A percentile compares a stretch with the other conserved stretches of the same genome.
These are phyloP conservation scores for Lathyrus aphaca DNA, from an alignment of 306 rosid species.

Conservation along the genomic window DNA sequence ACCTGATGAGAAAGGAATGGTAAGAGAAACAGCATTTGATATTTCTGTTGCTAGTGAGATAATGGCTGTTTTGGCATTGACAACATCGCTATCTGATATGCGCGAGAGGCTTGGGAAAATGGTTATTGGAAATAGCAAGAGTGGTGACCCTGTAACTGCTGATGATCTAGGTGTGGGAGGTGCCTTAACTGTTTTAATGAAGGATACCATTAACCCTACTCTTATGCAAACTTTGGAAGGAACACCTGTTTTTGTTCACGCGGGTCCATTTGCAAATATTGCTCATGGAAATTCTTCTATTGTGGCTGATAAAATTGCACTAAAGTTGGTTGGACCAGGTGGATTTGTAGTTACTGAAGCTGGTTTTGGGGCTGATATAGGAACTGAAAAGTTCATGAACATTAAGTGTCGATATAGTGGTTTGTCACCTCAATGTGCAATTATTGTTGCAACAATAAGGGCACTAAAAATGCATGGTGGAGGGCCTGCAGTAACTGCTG, in stretches of 20 bases:
- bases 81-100: conserved; percentile 92
- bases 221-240: conserved; percentile 99
- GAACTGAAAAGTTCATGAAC: conserved; percentile 94
- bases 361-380: conserved; percentile 98
- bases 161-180: conserved; percentile 99
- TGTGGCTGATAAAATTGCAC: conserved; percentile 96
- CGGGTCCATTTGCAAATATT: conserved; percentile 96
- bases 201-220: conserved; percentile 96
- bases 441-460: conserved; percentile 90
- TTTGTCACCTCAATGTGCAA: conserved; percentile 90
- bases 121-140: conserved; percentile 94
- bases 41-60: conserved; percentile 98
- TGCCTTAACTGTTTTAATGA: conserved; percentile 93
- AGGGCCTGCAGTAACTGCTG: conserved; percentile 93
- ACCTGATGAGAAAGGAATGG: conserved; percentile 98
- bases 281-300: conserved; percentile 98
- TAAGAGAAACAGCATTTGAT: conserved; percentile 96
- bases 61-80: conserved; percentile 98
- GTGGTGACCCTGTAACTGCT: conserved; percentile 88
- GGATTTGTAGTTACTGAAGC: conserved; percentile 99
- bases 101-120: conserved; percentile 94
- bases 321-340: conserved; percentile 91
- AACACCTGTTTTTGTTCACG: conserved; percentile 98
- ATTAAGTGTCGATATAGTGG: conserved; percentile 94
- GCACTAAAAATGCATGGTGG: conserved; percentile 99